Base-by-base conservation (phyloP, 805 yeast genomes). In the Kazachstania africana region DNA sequence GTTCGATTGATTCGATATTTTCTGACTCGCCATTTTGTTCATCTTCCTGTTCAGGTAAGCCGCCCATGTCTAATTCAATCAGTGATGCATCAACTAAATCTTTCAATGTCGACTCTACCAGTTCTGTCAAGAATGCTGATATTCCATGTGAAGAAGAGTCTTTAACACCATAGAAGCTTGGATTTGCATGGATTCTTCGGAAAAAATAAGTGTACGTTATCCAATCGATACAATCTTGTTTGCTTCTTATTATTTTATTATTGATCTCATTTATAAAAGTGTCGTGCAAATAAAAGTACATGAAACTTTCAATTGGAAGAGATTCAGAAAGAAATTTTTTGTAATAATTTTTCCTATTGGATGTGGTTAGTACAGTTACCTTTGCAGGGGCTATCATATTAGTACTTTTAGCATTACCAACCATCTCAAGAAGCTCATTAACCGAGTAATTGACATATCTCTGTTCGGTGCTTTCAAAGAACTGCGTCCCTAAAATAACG, bases 201-300 rank as follows among this genome's bases (percentile, higher is more conserved):
- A 83, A 91, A 47, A 87, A 80, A 43, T 75, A 80, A 0, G 94
- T 69, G 50, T 70, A 82, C 0, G 95, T 80, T 21, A 91, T 48
- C 93, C 94, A 84, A 46, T 88, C 95, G 36, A 91, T 71, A 44
- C 94, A 82, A 42, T 80, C 91, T 45, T 87, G 95, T 47, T 80
- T 73, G 6, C 70, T 63, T 28, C 62, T 66, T 35, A 88, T 68
- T 10, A 75, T 62, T 2, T 71, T 62, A 5, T 75, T 68, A 23
- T 80, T 70, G n/a, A 85, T 75, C 43, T 83, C 97, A 27, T 72
- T 69, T 26, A 81, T 53, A 22, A 88, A 66, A 0, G 70, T 64
- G 49, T 91, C 96, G 36, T 70, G 76, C 10, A 85, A 41, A 33
- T 59, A 57, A 12, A 61, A 55, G 34, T 68, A 68, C 40, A 85